Evolutionary conservation across 805 yeast genomes (phyloP).

Genomic region (Candida multigemmis): DNA sequence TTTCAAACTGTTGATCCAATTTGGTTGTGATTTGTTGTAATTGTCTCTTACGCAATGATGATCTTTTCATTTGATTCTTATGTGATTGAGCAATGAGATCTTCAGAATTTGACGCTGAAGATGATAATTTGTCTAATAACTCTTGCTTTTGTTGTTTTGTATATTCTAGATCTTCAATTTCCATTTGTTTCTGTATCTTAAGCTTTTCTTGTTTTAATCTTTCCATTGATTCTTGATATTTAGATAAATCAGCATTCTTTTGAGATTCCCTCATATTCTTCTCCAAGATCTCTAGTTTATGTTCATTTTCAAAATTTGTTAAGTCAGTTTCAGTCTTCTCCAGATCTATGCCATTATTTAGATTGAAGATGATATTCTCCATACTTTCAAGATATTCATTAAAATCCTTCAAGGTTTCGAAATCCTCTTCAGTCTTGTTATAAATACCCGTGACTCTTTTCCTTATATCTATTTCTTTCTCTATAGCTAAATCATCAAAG

Average conservation of each 20-base stretch:
- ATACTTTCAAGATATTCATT: constrained; percentile 77
- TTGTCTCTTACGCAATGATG: constrained; percentile 56
- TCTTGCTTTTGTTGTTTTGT: constrained; percentile 33
- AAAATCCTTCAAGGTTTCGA: constrained; percentile 47
- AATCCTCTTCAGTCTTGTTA: constrained; percentile 74
- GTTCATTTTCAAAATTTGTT: constrained; percentile 60
- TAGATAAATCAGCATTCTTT: constrained; percentile 54
- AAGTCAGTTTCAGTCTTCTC: constrained; percentile 61
- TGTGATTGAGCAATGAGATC: constrained; percentile 32
- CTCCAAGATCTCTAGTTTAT: constrained; percentile 66
- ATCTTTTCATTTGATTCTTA: constrained; percentile 41
- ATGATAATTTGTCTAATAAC: constrained; percentile 28
- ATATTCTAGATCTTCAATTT: constrained; percentile 30
- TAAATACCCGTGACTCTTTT: constrained; percentile 67
- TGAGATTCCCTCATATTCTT: constrained; percentile 63
- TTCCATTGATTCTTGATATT: constrained; percentile 47
- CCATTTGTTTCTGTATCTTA: constrained; percentile 56
- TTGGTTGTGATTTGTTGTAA: constrained; percentile 54
- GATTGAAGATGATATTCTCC: constrained; percentile 71
- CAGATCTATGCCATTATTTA: constrained; percentile 61
- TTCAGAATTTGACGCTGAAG: constrained; percentile 23
- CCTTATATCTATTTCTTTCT: constrained; percentile 86
- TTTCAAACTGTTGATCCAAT: constrained; percentile 29
- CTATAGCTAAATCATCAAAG: constrained; percentile 85
- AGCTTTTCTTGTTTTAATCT: constrained; percentile 57